A percentile compares a stretch with the other conserved stretches of the same genome.
These are phyloP conservation scores for Yamadazyma kitorensis DNA, from an alignment of 805 yeast species.

Conservation along the genomic window DNA sequence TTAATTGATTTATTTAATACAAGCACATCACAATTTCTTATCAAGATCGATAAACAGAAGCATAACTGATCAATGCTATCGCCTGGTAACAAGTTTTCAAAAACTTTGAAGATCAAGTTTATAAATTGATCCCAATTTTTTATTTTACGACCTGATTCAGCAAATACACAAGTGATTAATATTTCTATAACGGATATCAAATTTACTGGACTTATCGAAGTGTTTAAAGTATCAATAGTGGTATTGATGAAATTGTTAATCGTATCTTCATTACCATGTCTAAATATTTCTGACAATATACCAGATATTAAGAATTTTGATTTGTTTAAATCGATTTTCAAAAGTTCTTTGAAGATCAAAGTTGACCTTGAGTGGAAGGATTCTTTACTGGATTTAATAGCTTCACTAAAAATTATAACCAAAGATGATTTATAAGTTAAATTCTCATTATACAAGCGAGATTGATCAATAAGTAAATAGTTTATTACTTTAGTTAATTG, in stretches of 20 bases:
- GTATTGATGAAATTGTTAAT: constrained; percentile 9
- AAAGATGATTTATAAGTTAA: constrained; percentile 56
- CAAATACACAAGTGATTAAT: constrained; percentile 51
- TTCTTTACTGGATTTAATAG: constrained; percentile 69
- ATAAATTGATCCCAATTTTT: constrained; percentile 46
- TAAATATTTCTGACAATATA: constrained; percentile 50
- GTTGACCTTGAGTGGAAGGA: constrained; percentile 72
- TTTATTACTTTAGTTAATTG: constrained; percentile 47
- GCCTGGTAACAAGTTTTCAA: constrained; percentile 1
- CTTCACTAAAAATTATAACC: constrained; percentile 62
- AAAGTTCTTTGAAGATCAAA: constrained; percentile 43
- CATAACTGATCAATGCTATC: constrained; percentile 14
- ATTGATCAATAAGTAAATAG: constrained; percentile 36
- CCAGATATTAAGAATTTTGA: constrained; percentile 48
- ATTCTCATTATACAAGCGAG: constrained; percentile 30
- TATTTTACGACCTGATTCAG: constrained; percentile 69
- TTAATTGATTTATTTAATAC: constrained; percentile 42
- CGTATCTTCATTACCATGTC: constrained; percentile 43
- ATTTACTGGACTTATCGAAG: not conserved
- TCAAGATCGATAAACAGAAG: constrained; percentile 46
- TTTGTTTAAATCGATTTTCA: constrained; percentile 32
- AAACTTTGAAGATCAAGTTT: constrained; percentile 13
- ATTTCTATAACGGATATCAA: constrained; percentile 30
- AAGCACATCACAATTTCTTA: constrained; percentile 54
- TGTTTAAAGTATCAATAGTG: constrained; percentile 1